Evolutionary conservation across 2,329 filamentous ascomycete genomes (phyloP).

Genomic region (Falciphora oryzae): DNA sequence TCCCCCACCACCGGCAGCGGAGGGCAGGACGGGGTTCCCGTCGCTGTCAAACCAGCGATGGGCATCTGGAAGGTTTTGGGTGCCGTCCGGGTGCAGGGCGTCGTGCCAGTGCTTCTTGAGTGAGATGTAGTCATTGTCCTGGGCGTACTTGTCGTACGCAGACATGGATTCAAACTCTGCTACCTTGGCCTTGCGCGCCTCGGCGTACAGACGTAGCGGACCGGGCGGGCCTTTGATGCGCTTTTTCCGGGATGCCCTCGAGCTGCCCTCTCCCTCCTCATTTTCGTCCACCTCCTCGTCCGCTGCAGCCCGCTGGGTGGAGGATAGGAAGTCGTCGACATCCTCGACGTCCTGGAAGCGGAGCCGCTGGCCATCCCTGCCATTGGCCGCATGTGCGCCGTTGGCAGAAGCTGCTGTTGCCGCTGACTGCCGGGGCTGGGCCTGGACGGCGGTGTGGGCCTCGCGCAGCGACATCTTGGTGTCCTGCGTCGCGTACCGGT

Average conservation of each 20-base stretch:
- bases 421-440: constrained; percentile 18
- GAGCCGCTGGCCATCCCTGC: constrained; percentile 4
- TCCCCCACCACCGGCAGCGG: constrained; percentile 13
- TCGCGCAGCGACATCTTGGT: constrained; percentile 31
- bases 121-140: constrained; percentile 53
- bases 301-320: constrained; percentile 11
- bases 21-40: constrained; percentile 36
- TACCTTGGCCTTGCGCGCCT: constrained; percentile 30
- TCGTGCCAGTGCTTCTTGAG: constrained; percentile 56
- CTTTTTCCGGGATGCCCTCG: constrained; percentile 19
- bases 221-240: constrained; percentile 21
- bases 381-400: neutral
- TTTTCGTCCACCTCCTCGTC: constrained; percentile 17
- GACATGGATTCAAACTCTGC: constrained; percentile 37
- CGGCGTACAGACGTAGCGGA: constrained; percentile 28
- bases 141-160: constrained; percentile 43
- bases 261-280: constrained; percentile 21
- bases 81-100: constrained; percentile 41
- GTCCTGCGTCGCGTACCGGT: constrained; percentile 44
- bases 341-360: constrained; percentile 6
- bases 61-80: constrained; percentile 46
- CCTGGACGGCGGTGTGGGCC: constrained; percentile 12
- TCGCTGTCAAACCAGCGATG: constrained; percentile 47
- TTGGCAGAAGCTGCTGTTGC: constrained; percentile 7
- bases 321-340: constrained; percentile 6